These are phyloP conservation scores for Chrysanthemum seticuspe DNA, from an alignment of 129 eudicot species.

Conservation along the genomic window DNA sequence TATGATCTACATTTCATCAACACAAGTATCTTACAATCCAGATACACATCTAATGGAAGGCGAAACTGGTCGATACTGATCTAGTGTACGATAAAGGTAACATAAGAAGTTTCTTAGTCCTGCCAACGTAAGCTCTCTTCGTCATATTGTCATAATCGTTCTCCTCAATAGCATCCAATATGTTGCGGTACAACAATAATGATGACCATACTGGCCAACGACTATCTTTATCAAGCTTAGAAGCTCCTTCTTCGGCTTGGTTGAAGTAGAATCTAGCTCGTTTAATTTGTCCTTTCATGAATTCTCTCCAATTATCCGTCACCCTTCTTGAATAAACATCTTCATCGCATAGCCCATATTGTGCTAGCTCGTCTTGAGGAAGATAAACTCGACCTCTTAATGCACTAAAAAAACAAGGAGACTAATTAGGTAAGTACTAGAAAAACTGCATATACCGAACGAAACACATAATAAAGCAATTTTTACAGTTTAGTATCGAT, in stretches of 20 bases:
- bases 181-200: conserved; percentile 64
- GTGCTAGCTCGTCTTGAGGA: conserved; percentile 87
- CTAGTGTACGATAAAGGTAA: conserved; percentile 76
- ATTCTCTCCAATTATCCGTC: conserved; percentile 66
- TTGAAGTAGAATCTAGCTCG: conserved; percentile 82
- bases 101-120: conserved; percentile 66
- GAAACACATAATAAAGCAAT: not conserved
- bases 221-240: conserved; percentile 85
- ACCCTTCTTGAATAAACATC: conserved; percentile 76
- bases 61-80: conserved; percentile 46
- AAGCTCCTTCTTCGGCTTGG: conserved; percentile 75
- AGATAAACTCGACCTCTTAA: conserved; percentile 83
- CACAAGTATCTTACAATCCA: conserved; percentile 19
- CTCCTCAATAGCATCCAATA: conserved; percentile 79
- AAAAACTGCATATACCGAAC: not conserved
- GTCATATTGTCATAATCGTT: conserved; percentile 83
- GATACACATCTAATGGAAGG: conserved; percentile 23
- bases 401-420: conserved; percentile 44
- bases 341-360: conserved; percentile 65
- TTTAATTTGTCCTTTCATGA: conserved; percentile 74
- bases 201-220: conserved; percentile 99
- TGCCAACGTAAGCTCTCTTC: conserved; percentile 79
- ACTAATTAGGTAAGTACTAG: not conserved
- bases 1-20: conserved; percentile 13
- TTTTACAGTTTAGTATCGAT: too few species aligned